Percentiles rank a stretch among this genome's conserved stretches.
These are phyloP conservation scores for Auricularia auricula-judae DNA, from an alignment of 768 basidiomycete genomes.

Conservation along the genomic window DNA sequence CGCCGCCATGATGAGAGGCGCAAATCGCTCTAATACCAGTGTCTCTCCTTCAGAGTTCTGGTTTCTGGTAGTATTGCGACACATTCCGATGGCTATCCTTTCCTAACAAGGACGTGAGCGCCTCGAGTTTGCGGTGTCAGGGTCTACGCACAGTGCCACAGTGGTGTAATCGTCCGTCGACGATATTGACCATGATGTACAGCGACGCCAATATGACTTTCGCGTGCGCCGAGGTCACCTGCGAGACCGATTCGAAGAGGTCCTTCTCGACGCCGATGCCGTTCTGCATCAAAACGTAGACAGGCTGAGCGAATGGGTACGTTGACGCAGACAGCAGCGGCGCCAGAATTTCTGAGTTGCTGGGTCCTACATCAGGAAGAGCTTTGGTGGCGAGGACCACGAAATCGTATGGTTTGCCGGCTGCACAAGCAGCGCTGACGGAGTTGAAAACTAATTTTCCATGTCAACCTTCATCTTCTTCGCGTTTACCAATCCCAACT, in stretches of 20 bases:
- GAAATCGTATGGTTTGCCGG: slow-evolving; percentile 49
- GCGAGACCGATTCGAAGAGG: slow-evolving; percentile 41
- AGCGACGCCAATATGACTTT: slow-evolving; percentile 44
- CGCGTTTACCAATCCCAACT: slow-evolving; percentile 13
- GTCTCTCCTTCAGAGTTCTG: slow-evolving; percentile 34
- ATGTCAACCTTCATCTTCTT: slow-evolving; percentile 1
- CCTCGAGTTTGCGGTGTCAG: slow-evolving; percentile 17
- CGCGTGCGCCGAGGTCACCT: slow-evolving; percentile 31
- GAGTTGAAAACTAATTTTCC: slow-evolving; percentile 39
- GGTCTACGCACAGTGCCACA: slow-evolving; percentile 25
- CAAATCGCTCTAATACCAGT: slow-evolving; percentile 33
- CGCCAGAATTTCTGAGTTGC: slow-evolving; percentile 42
- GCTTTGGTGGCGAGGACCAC: slow-evolving; percentile 63
- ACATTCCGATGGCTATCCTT: slow-evolving; percentile 41
- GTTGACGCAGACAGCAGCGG: slow-evolving; percentile 34
- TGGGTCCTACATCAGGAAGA: slow-evolving; percentile 47
- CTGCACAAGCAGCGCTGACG: slow-evolving; percentile 37
- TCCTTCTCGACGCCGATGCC: slow-evolving; percentile 62
- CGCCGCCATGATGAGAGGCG: slow-evolving; percentile 32
- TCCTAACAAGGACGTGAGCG: slow-evolving; percentile 44
- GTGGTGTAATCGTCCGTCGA: slow-evolving; percentile 25
- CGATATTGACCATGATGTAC: slow-evolving; percentile 39
- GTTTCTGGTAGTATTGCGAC: slow-evolving; percentile 29
- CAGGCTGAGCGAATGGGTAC: slow-evolving; percentile 40
- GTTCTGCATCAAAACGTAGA: slow-evolving; percentile 58